These are phyloP conservation scores for Spiraea crenata DNA, from an alignment of 331 rosid genomes.

Conservation along the genomic window DNA sequence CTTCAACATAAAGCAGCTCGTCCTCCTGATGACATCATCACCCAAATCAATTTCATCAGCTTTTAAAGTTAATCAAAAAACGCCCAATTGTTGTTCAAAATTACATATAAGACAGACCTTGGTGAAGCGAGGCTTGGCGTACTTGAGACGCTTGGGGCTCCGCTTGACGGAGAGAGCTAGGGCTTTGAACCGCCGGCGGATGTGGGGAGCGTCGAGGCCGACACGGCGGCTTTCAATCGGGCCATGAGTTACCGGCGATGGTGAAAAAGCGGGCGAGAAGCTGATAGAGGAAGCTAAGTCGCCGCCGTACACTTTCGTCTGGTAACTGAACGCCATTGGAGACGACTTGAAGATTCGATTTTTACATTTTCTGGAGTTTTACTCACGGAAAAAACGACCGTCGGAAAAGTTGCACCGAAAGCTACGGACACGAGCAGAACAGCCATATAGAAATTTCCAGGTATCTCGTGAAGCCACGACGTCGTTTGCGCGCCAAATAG, in stretches of 20 bases:
- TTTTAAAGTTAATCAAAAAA: neutral
- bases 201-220: slow-evolving; percentile 17
- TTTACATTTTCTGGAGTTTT: neutral
- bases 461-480: neutral
- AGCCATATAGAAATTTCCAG: neutral
- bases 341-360: neutral
- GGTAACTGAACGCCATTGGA: neutral
- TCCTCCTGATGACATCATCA: slow-evolving; percentile 57
- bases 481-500: neutral
- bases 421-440: neutral
- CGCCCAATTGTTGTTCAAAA: neutral
- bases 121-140: slow-evolving; percentile 67
- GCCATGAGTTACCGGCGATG: neutral
- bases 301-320: slow-evolving; percentile 22
- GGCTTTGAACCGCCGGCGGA: slow-evolving; percentile 28
- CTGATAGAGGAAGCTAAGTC: slow-evolving; percentile 33
- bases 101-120: slow-evolving; percentile 44
- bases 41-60: neutral
- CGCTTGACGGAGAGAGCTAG: slow-evolving; percentile 62
- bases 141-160: slow-evolving; percentile 97
- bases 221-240: slow-evolving; percentile 11
- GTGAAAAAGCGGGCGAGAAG: slow-evolving; percentile 22
- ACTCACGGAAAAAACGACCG: too few species aligned
- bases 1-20: slow-evolving; percentile 68
- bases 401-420: neutral